phyloP scores from a whole-genome alignment of 768 basidiomycete species.

The Cyclocybe cylindracea region DNA sequence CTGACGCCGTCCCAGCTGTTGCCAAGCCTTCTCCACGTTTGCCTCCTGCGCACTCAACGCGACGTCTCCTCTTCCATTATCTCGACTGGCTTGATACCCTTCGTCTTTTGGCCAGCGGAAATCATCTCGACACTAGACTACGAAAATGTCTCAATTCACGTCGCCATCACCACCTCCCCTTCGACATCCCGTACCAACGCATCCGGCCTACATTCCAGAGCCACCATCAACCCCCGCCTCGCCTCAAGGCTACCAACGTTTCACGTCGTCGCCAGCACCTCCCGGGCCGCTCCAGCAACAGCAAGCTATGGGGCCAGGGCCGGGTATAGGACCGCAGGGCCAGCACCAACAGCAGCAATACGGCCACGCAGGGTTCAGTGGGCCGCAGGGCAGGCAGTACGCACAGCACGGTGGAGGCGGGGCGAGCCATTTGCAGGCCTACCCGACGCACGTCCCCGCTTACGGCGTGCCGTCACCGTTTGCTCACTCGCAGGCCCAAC shows the following conservation, averaged over 20 bases:
- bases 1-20: no score
- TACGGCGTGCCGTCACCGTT: constrained; percentile 44
- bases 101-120: no score
- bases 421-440: constrained; percentile 16
- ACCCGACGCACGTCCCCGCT: constrained; percentile 41
- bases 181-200: constrained; percentile 86
- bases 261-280: constrained; percentile 59
- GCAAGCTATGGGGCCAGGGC: not conserved
- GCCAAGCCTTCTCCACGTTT: no score
- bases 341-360: constrained; percentile 23
- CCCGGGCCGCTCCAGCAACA: constrained; percentile 23
- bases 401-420: no score
- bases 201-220: constrained; percentile 83
- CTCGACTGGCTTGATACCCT: no score
- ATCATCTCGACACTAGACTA: no score
- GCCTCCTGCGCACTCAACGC: no score
- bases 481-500: constrained; percentile 37
- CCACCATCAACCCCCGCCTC: constrained; percentile 77
- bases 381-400: no score
- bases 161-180: constrained; percentile 73
- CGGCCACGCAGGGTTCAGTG: not conserved
- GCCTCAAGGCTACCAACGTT: constrained; percentile 75
- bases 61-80: no score
- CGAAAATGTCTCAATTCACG: constrained; percentile 29
- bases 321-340: not conserved